Percentiles rank a stretch among this genome's conserved stretches.
These are phyloP conservation scores for Babjeviella inositovora DNA, from an alignment of 805 yeast species.

Conservation along the genomic window DNA sequence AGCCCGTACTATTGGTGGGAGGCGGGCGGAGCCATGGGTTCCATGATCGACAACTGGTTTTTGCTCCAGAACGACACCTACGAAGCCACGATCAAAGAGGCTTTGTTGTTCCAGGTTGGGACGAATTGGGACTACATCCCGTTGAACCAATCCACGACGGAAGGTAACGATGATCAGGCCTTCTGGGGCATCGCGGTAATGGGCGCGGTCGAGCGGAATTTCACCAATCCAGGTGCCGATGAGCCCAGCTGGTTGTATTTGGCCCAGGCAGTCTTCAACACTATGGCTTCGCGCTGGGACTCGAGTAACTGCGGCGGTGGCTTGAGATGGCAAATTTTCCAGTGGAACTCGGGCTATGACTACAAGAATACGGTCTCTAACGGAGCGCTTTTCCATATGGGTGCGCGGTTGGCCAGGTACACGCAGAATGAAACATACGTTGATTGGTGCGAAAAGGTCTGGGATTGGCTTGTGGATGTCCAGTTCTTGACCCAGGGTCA, in stretches of 20 bases:
- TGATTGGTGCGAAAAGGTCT: constrained; percentile 59
- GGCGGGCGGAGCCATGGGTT: constrained; percentile 93
- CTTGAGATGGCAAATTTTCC: constrained; percentile 88
- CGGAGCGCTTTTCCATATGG: constrained; percentile 77
- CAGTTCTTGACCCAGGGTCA: constrained; percentile 26
- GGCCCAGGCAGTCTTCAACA: constrained; percentile 81
- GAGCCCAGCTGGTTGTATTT: constrained; percentile 68
- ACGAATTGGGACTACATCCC: constrained; percentile 71
- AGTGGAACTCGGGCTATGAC: constrained; percentile 89
- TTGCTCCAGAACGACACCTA: constrained; percentile 59
- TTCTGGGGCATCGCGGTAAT: constrained; percentile 93
- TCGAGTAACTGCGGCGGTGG: constrained; percentile 58
- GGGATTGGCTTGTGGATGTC: constrained; percentile 62
- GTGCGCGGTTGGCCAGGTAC: constrained; percentile 75
- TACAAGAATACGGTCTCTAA: constrained; percentile 88
- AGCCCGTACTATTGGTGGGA: constrained; percentile 98
- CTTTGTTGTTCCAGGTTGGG: constrained; percentile 63
- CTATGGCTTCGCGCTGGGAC: constrained; percentile 90
- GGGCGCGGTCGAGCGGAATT: constrained; percentile 84
- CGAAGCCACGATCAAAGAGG: constrained; percentile 36
- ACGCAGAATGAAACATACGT: constrained; percentile 60
- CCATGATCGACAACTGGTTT: constrained; percentile 63
- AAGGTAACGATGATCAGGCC: constrained; percentile 96
- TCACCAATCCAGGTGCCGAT: constrained; percentile 46
- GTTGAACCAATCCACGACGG: constrained; percentile 74